Percentiles rank a stretch among this genome's conserved stretches.
These are phyloP conservation scores for Coniochaeta sp. DNA, from an alignment of 2,329 filamentous ascomycete genomes.

Conservation along the genomic window DNA sequence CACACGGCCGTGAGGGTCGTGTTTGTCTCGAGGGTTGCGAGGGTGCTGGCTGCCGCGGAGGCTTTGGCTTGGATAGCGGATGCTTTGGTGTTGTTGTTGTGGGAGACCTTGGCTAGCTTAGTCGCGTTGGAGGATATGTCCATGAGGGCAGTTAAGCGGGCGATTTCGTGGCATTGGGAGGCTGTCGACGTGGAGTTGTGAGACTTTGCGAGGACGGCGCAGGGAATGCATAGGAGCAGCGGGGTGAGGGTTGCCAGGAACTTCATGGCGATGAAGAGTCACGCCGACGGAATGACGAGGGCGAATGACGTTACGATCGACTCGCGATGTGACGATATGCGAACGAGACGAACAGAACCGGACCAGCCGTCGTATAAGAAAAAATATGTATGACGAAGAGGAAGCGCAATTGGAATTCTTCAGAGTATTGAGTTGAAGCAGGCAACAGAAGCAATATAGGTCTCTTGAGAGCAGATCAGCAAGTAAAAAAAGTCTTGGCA, in stretches of 20 bases:
- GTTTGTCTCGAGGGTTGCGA: constrained; percentile 25
- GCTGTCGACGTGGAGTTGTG: not conserved
- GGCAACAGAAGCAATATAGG: not conserved
- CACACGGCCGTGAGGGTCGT: constrained; percentile 26
- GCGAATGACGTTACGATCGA: not conserved
- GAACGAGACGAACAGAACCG: too few relatives aligned
- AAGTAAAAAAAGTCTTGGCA: not conserved
- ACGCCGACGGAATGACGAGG: not conserved
- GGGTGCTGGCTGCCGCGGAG: constrained; percentile 16
- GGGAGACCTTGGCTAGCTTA: constrained; percentile 20
- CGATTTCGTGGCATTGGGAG: constrained; percentile 24
- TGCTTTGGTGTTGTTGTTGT: constrained; percentile 27
- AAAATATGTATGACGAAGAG: too few relatives aligned
- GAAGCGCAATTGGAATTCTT: not conserved
- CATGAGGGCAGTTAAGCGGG: constrained; percentile 19
- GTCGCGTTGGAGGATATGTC: constrained; percentile 27
- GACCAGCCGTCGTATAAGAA: too few relatives aligned
- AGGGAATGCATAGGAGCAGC: not conserved
- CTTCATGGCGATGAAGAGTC: not conserved
- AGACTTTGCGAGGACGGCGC: not conserved
- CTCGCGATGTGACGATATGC: too few relatives aligned
- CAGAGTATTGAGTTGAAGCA: not conserved
- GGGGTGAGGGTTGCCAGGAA: not conserved
- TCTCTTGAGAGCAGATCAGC: not conserved
- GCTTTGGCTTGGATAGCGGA: constrained; percentile 29